phyloP scores from a whole-genome alignment of 257 asterid species.

The Dorcoceras hygrometricum region DNA sequence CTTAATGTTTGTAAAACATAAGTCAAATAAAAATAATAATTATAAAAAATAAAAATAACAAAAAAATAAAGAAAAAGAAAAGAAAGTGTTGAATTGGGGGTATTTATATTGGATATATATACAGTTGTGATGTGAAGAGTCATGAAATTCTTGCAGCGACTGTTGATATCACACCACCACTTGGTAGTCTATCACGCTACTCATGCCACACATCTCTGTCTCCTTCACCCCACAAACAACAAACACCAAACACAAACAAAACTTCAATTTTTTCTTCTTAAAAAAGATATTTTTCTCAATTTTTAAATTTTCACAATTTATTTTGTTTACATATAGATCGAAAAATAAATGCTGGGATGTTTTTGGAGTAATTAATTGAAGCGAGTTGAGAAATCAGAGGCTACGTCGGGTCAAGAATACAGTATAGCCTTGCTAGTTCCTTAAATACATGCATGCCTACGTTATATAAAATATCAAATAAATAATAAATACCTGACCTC shows the following conservation, averaged over 20 bases:
- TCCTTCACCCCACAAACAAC: slow-evolving; percentile 21
- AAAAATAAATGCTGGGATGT: too few species aligned
- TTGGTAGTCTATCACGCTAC: slow-evolving; percentile 31
- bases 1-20: too few species aligned
- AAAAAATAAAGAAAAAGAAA: too few species aligned
- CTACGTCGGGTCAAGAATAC: too few species aligned
- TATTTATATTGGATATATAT: not conserved
- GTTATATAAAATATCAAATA: too few species aligned
- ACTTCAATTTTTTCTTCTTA: not conserved
- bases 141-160: slow-evolving; percentile 40
- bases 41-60: too few species aligned
- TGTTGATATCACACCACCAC: slow-evolving; percentile 23
- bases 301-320: too few species aligned
- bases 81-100: too few species aligned
- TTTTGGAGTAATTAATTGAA: slow-evolving; percentile 1
- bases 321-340: too few species aligned
- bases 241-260: not conserved
- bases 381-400: slow-evolving; percentile 18
- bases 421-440: too few species aligned
- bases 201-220: slow-evolving; percentile 29
- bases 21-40: too few species aligned
- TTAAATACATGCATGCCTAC: too few species aligned
- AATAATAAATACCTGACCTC: slow-evolving; percentile 31
- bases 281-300: slow-evolving; percentile 8
- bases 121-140: slow-evolving; percentile 24